A percentile compares a stretch with the other conserved stretches of the same genome.
Conservation (phyloP, 2,329 filamentous ascomycete genomes). For the Helminthosporium solani region DNA sequence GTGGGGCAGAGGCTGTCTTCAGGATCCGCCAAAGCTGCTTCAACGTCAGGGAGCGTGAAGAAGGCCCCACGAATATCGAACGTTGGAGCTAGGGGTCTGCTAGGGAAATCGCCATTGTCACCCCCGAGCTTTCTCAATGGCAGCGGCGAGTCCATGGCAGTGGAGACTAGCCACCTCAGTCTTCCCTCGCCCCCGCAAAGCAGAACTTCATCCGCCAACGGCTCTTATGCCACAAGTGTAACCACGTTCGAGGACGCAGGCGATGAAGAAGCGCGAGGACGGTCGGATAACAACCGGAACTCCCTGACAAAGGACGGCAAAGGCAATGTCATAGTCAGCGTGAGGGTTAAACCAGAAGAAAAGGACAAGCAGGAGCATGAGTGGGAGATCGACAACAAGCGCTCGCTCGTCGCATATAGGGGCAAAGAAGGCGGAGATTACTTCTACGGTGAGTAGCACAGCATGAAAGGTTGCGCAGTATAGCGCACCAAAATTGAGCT, state of each 20-base stretch:
- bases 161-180: conserved; percentile 66
- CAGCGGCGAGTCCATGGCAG: conserved; percentile 73
- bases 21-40: conserved; percentile 29
- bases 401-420: conserved; percentile 76
- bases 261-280: conserved; percentile 61
- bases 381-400: conserved; percentile 87
- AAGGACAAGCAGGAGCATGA: conserved; percentile 70
- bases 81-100: conserved; percentile 31
- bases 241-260: conserved; percentile 82
- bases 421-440: conserved; percentile 93
- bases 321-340: conserved; percentile 94
- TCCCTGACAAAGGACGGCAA: conserved; percentile 66
- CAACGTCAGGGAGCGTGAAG: conserved; percentile 40
- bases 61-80: conserved; percentile 53
- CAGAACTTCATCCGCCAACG: conserved; percentile 86
- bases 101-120: conserved; percentile 46
- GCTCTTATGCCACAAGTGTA: conserved; percentile 83
- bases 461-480: conserved; percentile 48
- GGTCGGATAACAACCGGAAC: conserved; percentile 29
- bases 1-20: conserved; percentile 35
- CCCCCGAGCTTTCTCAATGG: conserved; percentile 77
- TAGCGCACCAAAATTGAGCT: conserved; percentile 8
- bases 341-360: conserved; percentile 86
- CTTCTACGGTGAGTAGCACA: conserved; percentile 69
- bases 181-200: conserved; percentile 83